A percentile compares a stretch with the other conserved stretches of the same genome.
phyloP scores from a whole-genome alignment of 768 basidiomycete genomes.

The Guyanaporus albipodus region DNA sequence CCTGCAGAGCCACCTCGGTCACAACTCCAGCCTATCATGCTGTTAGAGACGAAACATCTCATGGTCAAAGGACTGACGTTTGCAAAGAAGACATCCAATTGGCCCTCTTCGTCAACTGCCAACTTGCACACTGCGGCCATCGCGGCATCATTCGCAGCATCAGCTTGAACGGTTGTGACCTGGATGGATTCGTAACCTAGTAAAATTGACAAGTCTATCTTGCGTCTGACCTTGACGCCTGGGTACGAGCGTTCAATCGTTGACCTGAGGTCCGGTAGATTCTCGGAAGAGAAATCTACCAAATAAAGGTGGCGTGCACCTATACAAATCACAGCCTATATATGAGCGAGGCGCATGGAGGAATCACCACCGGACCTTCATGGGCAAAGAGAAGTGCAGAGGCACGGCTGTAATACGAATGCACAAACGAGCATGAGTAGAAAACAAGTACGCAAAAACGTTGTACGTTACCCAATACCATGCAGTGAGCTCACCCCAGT shows the following conservation, averaged over 20 bases:
- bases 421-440: slow-evolving; percentile 8
- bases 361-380: slow-evolving; percentile 49
- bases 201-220: not conserved
- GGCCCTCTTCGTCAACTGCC: slow-evolving; percentile 76
- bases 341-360: slow-evolving; percentile 4
- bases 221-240: slow-evolving; percentile 62
- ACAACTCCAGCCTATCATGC: slow-evolving; percentile 62
- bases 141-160: slow-evolving; percentile 75
- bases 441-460: slow-evolving; percentile 2
- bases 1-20: slow-evolving; percentile 39
- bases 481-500: slow-evolving; percentile 85
- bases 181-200: slow-evolving; percentile 32
- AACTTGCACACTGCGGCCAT: slow-evolving; percentile 66
- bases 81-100: slow-evolving; percentile 92
- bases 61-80: slow-evolving; percentile 52
- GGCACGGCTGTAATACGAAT: slow-evolving; percentile 51
- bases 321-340: slow-evolving; percentile 26
- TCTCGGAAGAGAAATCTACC: slow-evolving; percentile 62
- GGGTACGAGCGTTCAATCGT: slow-evolving; percentile 66
- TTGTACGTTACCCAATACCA: slow-evolving; percentile 72
- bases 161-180: slow-evolving; percentile 76
- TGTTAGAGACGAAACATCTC: slow-evolving; percentile 3
- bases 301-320: slow-evolving; percentile 78
- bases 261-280: slow-evolving; percentile 66
- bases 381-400: slow-evolving; percentile 71